phyloP scores from a whole-genome alignment of 176 grass and related monocot genomes.

The Pontederia paniculata region DNA sequence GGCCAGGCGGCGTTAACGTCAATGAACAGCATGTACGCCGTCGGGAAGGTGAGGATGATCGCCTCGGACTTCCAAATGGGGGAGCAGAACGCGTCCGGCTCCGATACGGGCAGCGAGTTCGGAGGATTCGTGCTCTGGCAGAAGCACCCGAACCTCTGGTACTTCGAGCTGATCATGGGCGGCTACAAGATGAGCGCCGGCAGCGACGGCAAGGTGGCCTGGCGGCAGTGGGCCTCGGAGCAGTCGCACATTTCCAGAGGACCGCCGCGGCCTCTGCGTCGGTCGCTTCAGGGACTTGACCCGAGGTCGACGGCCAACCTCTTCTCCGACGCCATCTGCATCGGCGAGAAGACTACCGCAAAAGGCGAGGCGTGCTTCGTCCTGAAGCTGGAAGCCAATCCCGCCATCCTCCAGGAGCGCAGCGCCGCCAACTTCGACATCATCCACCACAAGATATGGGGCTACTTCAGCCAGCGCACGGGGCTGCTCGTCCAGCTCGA shows the following conservation, averaged over 20 bases:
- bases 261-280: conserved; percentile 67
- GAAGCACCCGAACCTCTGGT: conserved; percentile 85
- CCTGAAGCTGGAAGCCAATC: conserved; percentile 80
- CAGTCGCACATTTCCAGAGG: conserved; percentile 40
- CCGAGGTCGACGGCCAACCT: conserved; percentile 81
- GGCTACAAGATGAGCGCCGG: conserved; percentile 84
- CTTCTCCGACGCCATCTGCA: conserved; percentile 73
- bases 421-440: conserved; percentile 88
- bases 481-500: conserved; percentile 87
- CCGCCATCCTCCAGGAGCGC: conserved; percentile 59
- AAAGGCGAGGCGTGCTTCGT: conserved; percentile 85
- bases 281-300: conserved; percentile 80
- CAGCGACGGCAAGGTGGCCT: conserved; percentile 69
- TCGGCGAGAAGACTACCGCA: conserved; percentile 55
- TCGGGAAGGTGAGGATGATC: conserved; percentile 5
- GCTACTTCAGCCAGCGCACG: conserved; percentile 93
- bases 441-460: conserved; percentile 88
- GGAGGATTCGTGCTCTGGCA: conserved; percentile 94
- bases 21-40: conserved; percentile 8
- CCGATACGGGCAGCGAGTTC: conserved; percentile 29
- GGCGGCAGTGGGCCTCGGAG: conserved; percentile 66
- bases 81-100: neutral
- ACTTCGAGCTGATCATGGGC: conserved; percentile 84
- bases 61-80: conserved; percentile 4
- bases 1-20: conserved; percentile 1